Evolutionary conservation across 176 grass and related monocot species (phyloP).

Genomic region (Avena atlantica): DNA sequence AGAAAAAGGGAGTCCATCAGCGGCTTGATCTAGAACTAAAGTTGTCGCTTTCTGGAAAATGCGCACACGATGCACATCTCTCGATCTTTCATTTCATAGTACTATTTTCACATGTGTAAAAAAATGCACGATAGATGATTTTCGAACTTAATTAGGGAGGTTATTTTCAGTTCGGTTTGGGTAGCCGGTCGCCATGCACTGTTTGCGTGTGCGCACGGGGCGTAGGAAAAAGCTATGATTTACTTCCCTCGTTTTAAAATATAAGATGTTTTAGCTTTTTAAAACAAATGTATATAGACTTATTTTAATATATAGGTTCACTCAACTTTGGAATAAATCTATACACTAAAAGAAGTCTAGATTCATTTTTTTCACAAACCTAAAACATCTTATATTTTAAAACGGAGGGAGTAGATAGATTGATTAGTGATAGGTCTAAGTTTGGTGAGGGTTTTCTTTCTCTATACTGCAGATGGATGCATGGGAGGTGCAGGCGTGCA

Average conservation of each 20-base stretch:
- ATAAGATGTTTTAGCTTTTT: too few species aligned
- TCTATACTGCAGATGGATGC: neutral
- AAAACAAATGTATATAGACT: too few species aligned
- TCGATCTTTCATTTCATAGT: neutral
- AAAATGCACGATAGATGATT: slow-evolving; percentile 12
- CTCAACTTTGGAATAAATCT: too few species aligned
- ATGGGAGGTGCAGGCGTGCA: slow-evolving; percentile 38
- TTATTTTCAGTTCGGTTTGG: slow-evolving; percentile 24
- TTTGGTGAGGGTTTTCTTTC: slow-evolving; percentile 33
- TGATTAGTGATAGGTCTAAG: slow-evolving; percentile 27
- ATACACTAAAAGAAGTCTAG: too few species aligned
- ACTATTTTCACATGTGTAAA: neutral
- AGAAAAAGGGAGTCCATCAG: slow-evolving; percentile 1
- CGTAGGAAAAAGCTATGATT: neutral
- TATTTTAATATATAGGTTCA: too few species aligned
- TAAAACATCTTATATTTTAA: too few species aligned
- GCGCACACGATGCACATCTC: neutral
- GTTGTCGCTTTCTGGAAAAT: neutral
- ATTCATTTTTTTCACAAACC: too few species aligned
- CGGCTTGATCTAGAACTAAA: slow-evolving; percentile 5
- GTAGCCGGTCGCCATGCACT: slow-evolving; percentile 25
- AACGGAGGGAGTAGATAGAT: too few species aligned
- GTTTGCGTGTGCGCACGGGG: slow-evolving; percentile 33
- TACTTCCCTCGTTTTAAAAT: too few species aligned
- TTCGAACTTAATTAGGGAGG: neutral